Evolutionary conservation across 2,329 filamentous ascomycete species (phyloP), one percentile per base, ranked within the genome.

Genomic region (Pseudogymnoascus sp.): DNA sequence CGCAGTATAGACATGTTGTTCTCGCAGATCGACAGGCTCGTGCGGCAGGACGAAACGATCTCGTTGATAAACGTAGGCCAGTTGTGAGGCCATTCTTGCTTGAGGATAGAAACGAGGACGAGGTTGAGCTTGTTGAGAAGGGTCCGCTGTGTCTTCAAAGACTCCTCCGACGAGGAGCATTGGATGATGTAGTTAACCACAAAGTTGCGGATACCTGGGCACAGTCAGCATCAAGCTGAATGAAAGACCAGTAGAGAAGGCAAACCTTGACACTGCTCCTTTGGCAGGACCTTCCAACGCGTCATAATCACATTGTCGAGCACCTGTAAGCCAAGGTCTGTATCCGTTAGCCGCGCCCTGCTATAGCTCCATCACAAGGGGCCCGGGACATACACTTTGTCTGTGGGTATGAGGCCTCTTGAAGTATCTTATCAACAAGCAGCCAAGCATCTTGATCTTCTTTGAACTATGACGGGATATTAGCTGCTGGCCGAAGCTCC

Each of bases 31-130:
- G 93, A 95, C 62, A 99, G 82, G 77, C 90, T 97, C 69, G 91
- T 93, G 75, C 96, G 93, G 78, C 93, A 97, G 63, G 95, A 93
- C 21, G 91, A 89, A 71, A 99, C 92, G 77, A 99, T 99, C 81
- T 99, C 95, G 81, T 97, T 97, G 84, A 99, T 97, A 78, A 99
- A 99, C 18, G 92, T 96, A 10, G 96, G 95, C 95, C 96, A 99
- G 82, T 99, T 96, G 79, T 97, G 93, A 64, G 95, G 95, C 95
- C 95, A 99, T 78, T 99, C 95, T 79, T 99, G 95, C 83, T 99
- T 99, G 73, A 99, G 82, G 67, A 99, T 93, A 64, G 93, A 97
- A 70, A 99, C 91, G 67, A 99, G 89, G 64, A 97, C 93, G 71
- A 99, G 85, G 74, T 99, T 99, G 66, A 99, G 87, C 82, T 99